A percentile compares a stretch with the other conserved stretches of the same genome.
Evolutionary conservation across 1,284 basidiomycete species (phyloP).

Genomic region (Sutorius eximius): DNA sequence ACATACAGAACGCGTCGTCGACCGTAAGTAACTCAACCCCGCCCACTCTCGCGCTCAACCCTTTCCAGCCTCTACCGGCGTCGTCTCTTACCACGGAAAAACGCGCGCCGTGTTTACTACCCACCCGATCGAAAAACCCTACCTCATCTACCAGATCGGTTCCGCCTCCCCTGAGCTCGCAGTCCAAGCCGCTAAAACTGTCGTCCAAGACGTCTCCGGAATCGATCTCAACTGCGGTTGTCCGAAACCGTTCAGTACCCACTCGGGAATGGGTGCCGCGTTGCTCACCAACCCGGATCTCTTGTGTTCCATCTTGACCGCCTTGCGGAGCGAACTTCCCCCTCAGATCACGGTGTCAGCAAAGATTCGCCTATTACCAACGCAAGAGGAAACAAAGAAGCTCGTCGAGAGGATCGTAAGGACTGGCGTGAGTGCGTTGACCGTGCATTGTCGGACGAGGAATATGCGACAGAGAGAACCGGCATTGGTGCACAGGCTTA

Average conservation of each 20-base stretch:
- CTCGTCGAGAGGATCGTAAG: conserved; percentile 85
- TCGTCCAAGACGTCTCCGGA: conserved; percentile 89
- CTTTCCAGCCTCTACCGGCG: conserved; percentile 72
- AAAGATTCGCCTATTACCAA: conserved; percentile 90
- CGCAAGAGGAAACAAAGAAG: conserved; percentile 82
- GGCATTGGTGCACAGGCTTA: conserved; percentile 78
- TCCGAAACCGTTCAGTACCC: conserved; percentile 95
- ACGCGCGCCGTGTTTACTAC: conserved; percentile 87
- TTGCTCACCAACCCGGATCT: conserved; percentile 90
- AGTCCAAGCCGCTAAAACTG: conserved; percentile 85
- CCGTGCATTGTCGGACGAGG: conserved; percentile 94
- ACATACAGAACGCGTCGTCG: conserved; percentile 77
- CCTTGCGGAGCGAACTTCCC: conserved; percentile 73
- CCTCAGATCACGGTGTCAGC: conserved; percentile 81
- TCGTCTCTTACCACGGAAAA: conserved; percentile 86
- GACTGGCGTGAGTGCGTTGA: conserved; percentile 88
- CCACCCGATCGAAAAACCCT: conserved; percentile 92
- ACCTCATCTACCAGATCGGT: conserved; percentile 91
- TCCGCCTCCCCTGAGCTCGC: conserved; percentile 88
- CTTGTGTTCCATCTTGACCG: conserved; percentile 82
- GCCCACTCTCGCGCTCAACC: conserved; percentile 1
- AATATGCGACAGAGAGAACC: conserved; percentile 87
- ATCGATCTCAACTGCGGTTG: conserved; percentile 96
- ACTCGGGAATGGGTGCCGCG: conserved; percentile 95
- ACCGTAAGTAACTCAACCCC: conserved; percentile 56